phyloP scores from a whole-genome alignment of 192 early-diverging fungal genomes.

The Coemansia sp. region DNA sequence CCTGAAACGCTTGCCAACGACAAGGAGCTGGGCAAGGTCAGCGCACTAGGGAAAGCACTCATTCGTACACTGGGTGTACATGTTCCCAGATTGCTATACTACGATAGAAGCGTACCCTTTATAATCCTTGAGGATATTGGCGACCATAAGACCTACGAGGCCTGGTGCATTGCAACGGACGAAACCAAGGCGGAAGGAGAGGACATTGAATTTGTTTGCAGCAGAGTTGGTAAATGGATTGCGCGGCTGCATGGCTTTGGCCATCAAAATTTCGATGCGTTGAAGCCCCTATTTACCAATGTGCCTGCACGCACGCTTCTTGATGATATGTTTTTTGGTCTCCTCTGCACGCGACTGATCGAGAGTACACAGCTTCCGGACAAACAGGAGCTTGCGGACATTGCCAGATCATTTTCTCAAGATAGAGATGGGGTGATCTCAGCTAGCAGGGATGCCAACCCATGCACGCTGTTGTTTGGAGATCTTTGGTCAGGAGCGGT shows the following conservation, averaged over 20 bases:
- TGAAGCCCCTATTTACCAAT: constrained; percentile 15
- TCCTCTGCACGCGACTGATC: constrained; percentile 5
- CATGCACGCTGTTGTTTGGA: constrained; percentile 31
- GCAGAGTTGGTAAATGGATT: constrained; percentile 24
- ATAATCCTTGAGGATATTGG: constrained; percentile 34
- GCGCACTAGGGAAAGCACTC: neutral
- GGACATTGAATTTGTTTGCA: constrained; percentile 18
- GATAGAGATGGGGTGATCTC: neutral
- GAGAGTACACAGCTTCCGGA: constrained; percentile 14
- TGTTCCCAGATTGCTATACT: constrained; percentile 25
- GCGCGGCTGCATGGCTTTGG: constrained; percentile 35
- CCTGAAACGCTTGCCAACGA: neutral
- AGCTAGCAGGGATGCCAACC: neutral
- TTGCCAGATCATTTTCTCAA: neutral
- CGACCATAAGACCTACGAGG: constrained; percentile 14
- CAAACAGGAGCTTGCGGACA: constrained; percentile 17
- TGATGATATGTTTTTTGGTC: constrained; percentile 16
- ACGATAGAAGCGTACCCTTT: constrained; percentile 17
- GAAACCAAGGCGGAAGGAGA: neutral
- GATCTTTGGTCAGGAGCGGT: constrained; percentile 35
- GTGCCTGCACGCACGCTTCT: constrained; percentile 19
- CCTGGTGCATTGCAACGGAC: constrained; percentile 7
- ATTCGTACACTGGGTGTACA: neutral
- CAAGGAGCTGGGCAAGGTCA: neutral
- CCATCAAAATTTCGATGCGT: neutral